A percentile compares a stretch with the other conserved stretches of the same genome.
phyloP scores from a whole-genome alignment of 179 eudicot genomes.

The Amaranthus tricolor region DNA sequence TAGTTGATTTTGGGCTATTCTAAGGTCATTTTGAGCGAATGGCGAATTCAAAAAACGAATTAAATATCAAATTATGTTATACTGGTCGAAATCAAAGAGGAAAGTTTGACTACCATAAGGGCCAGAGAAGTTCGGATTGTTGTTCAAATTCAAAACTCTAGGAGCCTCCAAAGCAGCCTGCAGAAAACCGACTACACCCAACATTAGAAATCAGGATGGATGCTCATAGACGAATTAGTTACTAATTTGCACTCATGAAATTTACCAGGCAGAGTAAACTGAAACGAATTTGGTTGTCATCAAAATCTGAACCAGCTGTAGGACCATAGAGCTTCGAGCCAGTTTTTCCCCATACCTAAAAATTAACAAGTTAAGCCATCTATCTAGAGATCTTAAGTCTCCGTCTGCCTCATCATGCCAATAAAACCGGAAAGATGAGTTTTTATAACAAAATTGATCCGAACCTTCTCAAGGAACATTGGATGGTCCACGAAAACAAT shows the following conservation, averaged over 20 bases:
- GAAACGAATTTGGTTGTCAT: slow-evolving; percentile 78
- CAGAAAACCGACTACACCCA: background rate
- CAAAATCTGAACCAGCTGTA: slow-evolving; percentile 63
- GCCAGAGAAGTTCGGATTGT: slow-evolving; percentile 64
- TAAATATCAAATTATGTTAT: too few relatives aligned
- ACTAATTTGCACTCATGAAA: background rate
- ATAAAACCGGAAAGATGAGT: background rate
- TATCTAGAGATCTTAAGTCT: too few relatives aligned
- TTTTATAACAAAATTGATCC: background rate
- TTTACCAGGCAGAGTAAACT: slow-evolving; percentile 73
- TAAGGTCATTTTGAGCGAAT: too few relatives aligned
- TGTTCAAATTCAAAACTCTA: slow-evolving; percentile 59
- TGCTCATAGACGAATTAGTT: background rate
- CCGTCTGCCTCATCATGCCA: background rate
- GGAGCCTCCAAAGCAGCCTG: slow-evolving; percentile 97
- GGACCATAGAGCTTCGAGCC: slow-evolving; percentile 91
- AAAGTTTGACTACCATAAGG: slow-evolving; percentile 57
- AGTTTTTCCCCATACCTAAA: slow-evolving; percentile 92
- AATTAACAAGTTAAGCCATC: background rate
- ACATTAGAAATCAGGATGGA: background rate
- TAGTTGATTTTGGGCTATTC: too few relatives aligned
- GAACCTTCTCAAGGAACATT: slow-evolving; percentile 73
- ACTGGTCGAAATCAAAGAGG: background rate
- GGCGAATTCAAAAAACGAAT: too few relatives aligned
- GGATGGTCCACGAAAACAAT: slow-evolving; percentile 95